Base-by-base conservation (phyloP, 768 basidiomycete genomes). In the Auriscalpium microsporum region DNA sequence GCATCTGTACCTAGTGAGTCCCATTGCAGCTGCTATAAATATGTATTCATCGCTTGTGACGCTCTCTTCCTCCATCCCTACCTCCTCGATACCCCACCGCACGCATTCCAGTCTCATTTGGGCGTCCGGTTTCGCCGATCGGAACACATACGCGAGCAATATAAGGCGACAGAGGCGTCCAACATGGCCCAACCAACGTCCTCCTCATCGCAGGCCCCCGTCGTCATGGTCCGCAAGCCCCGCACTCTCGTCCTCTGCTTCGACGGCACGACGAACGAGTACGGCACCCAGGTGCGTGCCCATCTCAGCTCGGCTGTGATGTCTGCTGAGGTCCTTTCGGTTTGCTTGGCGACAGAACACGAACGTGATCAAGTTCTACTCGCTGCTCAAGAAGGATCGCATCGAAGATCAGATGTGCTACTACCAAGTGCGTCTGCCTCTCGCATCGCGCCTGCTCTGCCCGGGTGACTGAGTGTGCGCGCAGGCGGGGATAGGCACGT, bases 371-470 rank as follows among this genome's bases (percentile, higher is more conserved):
- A 67, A 69, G 23, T 59, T 76, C 47, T 72, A 73, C 59, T 65
- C 64, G 11, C 60, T 69, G 48, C 59, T 76, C 47, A 68, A 62
- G 57, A 76, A 75, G 56, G 71, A 73, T 53, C 61, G 65, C 42
- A 64, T 59, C 1, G 61, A 63, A 1, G 68, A 69, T 8, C 75
- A 76, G 55, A 23, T 74, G 34, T 68, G 70, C 62, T 90, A 87
- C 65, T 91, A 91, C 63, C 89, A 90, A 70, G 85, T 83, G 46
- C 34, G 67, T 59, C 16, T 34, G 42, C 49, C 6, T 42, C n/a
- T 36, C 10, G 21, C 19, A 7, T n/a, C 23, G 35, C 8, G 16
- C 19, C 10, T 46, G 37, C 33, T 9, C 13, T 16, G 3, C 17
- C 16, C n/a, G 36, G 19, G 33, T 4, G 45, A 42, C 38, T 51